Percentiles rank a stretch among this genome's conserved stretches.
These are phyloP conservation scores for Aspergillus ibericus DNA, from an alignment of 2,329 filamentous ascomycete genomes.

Conservation along the genomic window DNA sequence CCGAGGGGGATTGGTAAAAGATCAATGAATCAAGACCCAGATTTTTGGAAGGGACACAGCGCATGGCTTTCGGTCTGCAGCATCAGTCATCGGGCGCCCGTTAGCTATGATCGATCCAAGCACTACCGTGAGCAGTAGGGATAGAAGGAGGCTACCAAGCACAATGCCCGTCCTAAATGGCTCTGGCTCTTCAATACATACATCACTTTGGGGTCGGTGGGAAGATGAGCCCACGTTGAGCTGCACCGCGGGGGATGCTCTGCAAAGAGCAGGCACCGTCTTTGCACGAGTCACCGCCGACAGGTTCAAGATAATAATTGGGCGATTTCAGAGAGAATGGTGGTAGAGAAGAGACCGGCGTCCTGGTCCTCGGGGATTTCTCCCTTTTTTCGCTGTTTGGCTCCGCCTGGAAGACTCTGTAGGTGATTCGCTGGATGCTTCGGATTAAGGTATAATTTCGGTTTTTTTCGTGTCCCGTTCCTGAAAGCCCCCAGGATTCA, in stretches of 20 bases:
- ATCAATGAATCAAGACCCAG: constrained; percentile 21
- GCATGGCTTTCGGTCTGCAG: constrained; percentile 26
- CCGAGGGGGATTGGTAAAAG: constrained; percentile 16
- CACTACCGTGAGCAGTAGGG: background rate
- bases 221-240: constrained; percentile 24
- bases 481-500: background rate
- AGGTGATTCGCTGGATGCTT: background rate
- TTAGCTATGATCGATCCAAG: background rate
- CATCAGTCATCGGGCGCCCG: background rate
- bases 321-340: background rate
- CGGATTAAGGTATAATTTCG: background rate
- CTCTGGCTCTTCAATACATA: constrained; percentile 17
- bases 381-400: background rate
- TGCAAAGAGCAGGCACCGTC: constrained; percentile 9
- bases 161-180: constrained; percentile 9
- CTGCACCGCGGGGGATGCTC: constrained; percentile 12
- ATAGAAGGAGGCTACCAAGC: background rate
- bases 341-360: background rate
- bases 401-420: constrained; percentile 1
- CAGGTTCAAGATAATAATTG: background rate
- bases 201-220: constrained; percentile 7
- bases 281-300: background rate
- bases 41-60: constrained; percentile 20
- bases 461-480: background rate
- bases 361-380: background rate